These are phyloP conservation scores for Hymenotorrendiella dingleyae DNA, from an alignment of 2,329 filamentous ascomycete species.

Conservation along the genomic window DNA sequence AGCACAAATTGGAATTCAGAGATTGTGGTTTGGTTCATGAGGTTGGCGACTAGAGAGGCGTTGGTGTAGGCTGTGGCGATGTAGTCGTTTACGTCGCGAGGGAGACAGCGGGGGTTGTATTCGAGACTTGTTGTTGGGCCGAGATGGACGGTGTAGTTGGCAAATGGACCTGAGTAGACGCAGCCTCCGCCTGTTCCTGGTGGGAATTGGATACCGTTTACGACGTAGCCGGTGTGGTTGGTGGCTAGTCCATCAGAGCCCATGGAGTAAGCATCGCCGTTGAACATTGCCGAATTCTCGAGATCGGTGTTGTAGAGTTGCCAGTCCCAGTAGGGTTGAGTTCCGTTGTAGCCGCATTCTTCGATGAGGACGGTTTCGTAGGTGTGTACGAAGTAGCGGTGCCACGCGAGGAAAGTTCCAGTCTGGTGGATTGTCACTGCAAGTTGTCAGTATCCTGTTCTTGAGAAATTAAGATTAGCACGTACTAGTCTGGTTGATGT, in stretches of 20 bases:
- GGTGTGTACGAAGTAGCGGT: conserved; percentile 35
- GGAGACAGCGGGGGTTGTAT: conserved; percentile 5
- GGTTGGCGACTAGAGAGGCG: background rate
- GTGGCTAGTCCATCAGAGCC: conserved; percentile 41
- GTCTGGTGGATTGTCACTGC: too few relatives aligned
- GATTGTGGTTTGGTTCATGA: too few relatives aligned
- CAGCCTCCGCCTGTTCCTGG: conserved; percentile 51
- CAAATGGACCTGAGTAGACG: conserved; percentile 42
- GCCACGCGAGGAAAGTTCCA: conserved; percentile 34
- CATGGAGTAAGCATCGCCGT: conserved; percentile 39
- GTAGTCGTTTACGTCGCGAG: conserved; percentile 4
- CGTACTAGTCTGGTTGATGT: conserved; percentile 34
- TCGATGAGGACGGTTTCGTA: conserved; percentile 36
- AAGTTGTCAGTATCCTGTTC: too few relatives aligned
- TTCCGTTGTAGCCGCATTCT: conserved; percentile 37
- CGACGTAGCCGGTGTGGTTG: conserved; percentile 18
- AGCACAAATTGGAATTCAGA: too few relatives aligned
- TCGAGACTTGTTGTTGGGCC: conserved; percentile 5
- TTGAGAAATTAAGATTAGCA: too few relatives aligned
- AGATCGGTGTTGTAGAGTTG: conserved; percentile 34
- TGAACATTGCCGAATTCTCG: conserved; percentile 45
- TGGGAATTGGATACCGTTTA: conserved; percentile 22
- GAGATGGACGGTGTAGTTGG: conserved; percentile 25
- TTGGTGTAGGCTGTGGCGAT: too few relatives aligned
- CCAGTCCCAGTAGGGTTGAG: conserved; percentile 37